Evolutionary conservation across 352 stramenopile species (phyloP).

Genomic region (Pythium aphanidermatum): DNA sequence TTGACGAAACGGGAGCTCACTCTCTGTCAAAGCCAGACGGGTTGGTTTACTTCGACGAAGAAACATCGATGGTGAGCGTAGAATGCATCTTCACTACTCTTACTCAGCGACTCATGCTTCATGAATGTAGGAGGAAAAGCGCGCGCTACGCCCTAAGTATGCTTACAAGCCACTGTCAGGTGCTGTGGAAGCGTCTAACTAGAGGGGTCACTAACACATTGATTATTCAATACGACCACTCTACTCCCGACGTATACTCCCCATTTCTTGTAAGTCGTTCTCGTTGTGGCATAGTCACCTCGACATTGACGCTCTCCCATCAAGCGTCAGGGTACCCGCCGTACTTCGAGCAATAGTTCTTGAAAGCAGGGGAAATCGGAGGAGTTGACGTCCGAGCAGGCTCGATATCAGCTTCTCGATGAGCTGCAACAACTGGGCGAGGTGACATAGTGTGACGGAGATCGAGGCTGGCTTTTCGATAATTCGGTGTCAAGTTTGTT

Average conservation of each 20-base stretch:
- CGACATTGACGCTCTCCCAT: neutral
- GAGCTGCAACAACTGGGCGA: neutral
- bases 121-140: conserved; percentile 62
- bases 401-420: neutral
- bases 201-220: conserved; percentile 7
- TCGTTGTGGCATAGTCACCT: neutral
- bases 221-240: conserved; percentile 10
- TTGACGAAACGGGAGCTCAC: neutral
- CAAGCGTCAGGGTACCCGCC: conserved; percentile 62
- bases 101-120: neutral
- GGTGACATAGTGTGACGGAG: neutral
- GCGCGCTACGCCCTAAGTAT: conserved; percentile 71
- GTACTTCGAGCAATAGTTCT: conserved; percentile 84
- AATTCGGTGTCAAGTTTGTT: neutral
- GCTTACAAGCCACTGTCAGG: conserved; percentile 43
- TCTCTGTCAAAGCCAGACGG: conserved; percentile 13
- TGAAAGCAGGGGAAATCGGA: conserved; percentile 37
- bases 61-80: conserved; percentile 20
- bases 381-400: conserved; percentile 8
- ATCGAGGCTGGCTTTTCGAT: conserved; percentile 11
- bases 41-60: conserved; percentile 22
- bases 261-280: conserved; percentile 5
- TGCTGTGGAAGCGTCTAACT: conserved; percentile 11
- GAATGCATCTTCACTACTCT: neutral
- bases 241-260: conserved; percentile 9